These are phyloP conservation scores for Inosperma sp. DNA, from an alignment of 768 basidiomycete genomes.

Conservation along the genomic window DNA sequence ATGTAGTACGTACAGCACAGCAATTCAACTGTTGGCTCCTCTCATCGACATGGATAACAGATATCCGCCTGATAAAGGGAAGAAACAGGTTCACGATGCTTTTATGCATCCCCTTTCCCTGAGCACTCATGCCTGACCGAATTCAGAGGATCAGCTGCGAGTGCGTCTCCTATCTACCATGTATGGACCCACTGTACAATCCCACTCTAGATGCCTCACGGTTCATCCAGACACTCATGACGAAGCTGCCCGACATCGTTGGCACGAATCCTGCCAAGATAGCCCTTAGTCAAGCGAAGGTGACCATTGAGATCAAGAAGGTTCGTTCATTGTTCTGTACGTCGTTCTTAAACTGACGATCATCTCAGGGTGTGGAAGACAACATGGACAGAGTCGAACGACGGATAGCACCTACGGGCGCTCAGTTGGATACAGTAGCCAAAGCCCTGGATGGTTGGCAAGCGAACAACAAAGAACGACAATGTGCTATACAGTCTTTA, in stretches of 20 bases:
- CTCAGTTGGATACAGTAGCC: conserved; percentile 12
- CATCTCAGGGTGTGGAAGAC: conserved; percentile 10
- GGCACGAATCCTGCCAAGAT: conserved; percentile 15
- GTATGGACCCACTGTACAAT: too few species aligned
- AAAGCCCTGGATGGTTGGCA: conserved; percentile 9
- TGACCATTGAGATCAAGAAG: conserved; percentile 10
- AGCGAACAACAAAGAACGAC: conserved; percentile 7
- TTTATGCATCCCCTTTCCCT: too few species aligned
- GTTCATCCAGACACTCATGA: conserved; percentile 6
- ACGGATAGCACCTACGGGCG: conserved; percentile 10
- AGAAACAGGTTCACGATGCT: too few species aligned
- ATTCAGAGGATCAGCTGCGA: too few species aligned
- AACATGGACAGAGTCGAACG: conserved; percentile 17
- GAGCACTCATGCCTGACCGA: too few species aligned
- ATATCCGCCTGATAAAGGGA: too few species aligned
- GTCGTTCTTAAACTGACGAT: conserved; percentile 7
- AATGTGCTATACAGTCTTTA: conserved; percentile 6
- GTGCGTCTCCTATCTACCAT: too few species aligned
- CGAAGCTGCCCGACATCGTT: conserved; percentile 5
- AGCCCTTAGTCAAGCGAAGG: conserved; percentile 10
- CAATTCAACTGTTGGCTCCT: too few species aligned
- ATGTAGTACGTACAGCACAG: too few species aligned
- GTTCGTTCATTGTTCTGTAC: conserved; percentile 11
- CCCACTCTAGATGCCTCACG: too few species aligned
- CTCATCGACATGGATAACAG: too few species aligned